These are phyloP conservation scores for Boletus coccyginus DNA, from an alignment of 768 basidiomycete genomes.

Conservation along the genomic window DNA sequence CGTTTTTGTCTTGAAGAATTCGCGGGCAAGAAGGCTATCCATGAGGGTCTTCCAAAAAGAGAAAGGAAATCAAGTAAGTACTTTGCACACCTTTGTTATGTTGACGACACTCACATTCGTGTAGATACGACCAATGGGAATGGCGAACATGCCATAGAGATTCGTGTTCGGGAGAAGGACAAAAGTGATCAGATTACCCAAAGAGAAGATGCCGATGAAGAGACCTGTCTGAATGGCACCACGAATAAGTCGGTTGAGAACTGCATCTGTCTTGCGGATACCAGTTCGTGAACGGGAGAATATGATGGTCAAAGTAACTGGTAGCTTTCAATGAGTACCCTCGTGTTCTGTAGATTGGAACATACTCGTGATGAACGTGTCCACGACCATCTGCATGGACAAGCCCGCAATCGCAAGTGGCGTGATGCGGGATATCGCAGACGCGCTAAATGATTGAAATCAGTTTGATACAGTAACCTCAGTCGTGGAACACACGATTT, in stretches of 20 bases:
- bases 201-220: background rate
- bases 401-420: slow-evolving; percentile 48
- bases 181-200: slow-evolving; percentile 40
- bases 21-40: slow-evolving; percentile 7
- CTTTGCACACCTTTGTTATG: too few relatives aligned
- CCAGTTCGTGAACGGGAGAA: slow-evolving; percentile 41
- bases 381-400: slow-evolving; percentile 42
- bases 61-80: too few relatives aligned
- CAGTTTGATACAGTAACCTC: background rate
- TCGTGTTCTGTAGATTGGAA: too few relatives aligned
- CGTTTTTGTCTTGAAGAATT: background rate
- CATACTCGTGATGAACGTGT: slow-evolving; percentile 47
- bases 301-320: slow-evolving; percentile 15
- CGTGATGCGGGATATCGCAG: slow-evolving; percentile 38
- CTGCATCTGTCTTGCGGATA: slow-evolving; percentile 48
- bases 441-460: slow-evolving; percentile 31
- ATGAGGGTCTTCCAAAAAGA: background rate
- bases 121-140: slow-evolving; percentile 43
- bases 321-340: background rate
- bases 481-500: slow-evolving; percentile 31
- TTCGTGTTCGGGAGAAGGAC: slow-evolving; percentile 27
- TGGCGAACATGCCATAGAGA: slow-evolving; percentile 37
- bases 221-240: slow-evolving; percentile 8
- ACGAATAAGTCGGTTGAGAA: slow-evolving; percentile 19
- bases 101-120: slow-evolving; percentile 39